phyloP scores from a whole-genome alignment of 163 green algal genomes.

The Coccomyxa subellipsoidea region DNA sequence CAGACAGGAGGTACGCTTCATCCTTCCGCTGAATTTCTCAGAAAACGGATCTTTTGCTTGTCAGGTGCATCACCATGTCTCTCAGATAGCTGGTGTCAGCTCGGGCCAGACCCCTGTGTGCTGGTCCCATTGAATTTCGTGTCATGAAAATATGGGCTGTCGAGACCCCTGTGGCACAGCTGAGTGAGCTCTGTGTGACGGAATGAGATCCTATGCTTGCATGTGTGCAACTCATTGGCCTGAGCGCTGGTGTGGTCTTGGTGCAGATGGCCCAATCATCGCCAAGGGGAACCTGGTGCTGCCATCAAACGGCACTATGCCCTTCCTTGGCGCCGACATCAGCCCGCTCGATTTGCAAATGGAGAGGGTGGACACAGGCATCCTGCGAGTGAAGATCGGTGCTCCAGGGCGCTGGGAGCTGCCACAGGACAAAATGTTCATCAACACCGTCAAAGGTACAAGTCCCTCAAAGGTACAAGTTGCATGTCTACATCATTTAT shows the following conservation, averaged over 20 bases:
- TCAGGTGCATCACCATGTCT: no score
- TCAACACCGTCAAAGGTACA: neutral
- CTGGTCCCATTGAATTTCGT: no score
- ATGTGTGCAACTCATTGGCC: neutral
- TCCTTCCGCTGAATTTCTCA: no score
- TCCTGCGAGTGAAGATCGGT: neutral
- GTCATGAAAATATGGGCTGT: no score
- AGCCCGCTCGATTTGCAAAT: neutral
- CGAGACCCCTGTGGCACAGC: no score
- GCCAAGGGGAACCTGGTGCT: neutral
- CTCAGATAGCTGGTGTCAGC: no score
- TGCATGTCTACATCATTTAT: no score
- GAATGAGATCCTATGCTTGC: neutral
- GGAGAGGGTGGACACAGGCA: neutral
- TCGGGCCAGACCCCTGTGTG: no score
- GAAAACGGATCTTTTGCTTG: no score
- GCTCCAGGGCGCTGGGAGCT: neutral
- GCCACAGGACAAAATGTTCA: neutral
- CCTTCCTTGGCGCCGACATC: neutral
- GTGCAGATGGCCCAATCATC: neutral
- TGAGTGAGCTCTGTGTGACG: no score
- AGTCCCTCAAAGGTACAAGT: no score
- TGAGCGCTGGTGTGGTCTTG: neutral
- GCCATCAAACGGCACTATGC: neutral
- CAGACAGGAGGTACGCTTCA: neutral